A percentile compares a stretch with the other conserved stretches of the same genome.
Evolutionary conservation across 2,329 filamentous ascomycete genomes (phyloP).

Genomic region (Trichoderma sp.): DNA sequence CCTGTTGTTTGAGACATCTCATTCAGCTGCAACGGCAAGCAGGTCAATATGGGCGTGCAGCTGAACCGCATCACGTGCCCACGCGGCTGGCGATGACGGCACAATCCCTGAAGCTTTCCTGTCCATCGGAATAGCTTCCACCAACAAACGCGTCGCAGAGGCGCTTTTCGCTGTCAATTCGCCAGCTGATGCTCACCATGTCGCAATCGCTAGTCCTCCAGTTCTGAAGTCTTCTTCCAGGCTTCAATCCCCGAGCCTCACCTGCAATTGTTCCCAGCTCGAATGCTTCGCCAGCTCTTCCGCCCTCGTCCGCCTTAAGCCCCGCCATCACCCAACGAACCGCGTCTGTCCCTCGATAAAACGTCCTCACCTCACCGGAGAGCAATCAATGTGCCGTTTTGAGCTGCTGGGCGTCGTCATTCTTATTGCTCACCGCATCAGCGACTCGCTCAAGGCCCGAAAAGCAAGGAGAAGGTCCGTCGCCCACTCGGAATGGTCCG

Average conservation of each 20-base stretch:
- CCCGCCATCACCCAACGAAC: slow-evolving; percentile 1
- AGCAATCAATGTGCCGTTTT: slow-evolving; percentile 54
- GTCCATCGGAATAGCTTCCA: neutral
- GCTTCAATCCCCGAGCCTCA: neutral
- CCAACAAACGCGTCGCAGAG: slow-evolving; percentile 15
- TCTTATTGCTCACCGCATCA: slow-evolving; percentile 50
- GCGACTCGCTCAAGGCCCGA: slow-evolving; percentile 44
- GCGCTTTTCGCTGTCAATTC: neutral
- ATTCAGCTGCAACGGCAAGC: too few species aligned
- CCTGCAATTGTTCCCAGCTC: slow-evolving; percentile 3
- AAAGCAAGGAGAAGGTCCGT: slow-evolving; percentile 37
- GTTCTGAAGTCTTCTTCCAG: neutral
- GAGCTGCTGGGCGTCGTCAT: slow-evolving; percentile 56
- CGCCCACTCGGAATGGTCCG: neutral
- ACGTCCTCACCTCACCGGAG: neutral
- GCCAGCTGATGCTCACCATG: slow-evolving; percentile 2
- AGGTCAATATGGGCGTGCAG: too few species aligned
- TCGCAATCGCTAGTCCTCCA: neutral
- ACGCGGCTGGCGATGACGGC: slow-evolving; percentile 23
- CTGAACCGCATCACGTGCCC: slow-evolving; percentile 11
- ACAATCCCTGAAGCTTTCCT: slow-evolving; percentile 1
- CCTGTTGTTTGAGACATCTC: neutral
- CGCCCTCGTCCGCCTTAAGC: slow-evolving; percentile 14
- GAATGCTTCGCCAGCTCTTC: slow-evolving; percentile 2
- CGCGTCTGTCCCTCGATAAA: slow-evolving; percentile 6